phyloP scores from a whole-genome alignment of 169 alveolate species.

The Perkinsus chesapeaki region DNA sequence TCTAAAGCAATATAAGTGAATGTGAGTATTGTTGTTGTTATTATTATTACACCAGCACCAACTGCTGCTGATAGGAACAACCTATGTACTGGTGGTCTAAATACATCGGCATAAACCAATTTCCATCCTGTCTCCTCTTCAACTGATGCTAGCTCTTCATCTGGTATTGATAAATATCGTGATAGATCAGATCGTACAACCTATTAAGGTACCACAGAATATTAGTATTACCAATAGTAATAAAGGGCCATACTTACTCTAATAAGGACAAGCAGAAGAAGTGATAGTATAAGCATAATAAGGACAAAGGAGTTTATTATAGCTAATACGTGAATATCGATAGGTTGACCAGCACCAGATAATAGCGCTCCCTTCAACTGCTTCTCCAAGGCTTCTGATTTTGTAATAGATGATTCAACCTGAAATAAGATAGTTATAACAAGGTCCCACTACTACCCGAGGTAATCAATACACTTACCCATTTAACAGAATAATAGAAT shows the following conservation, averaged over 20 bases:
- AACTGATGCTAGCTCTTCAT: neutral
- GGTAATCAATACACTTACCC: neutral
- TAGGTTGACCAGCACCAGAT: neutral
- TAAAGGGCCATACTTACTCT: neutral
- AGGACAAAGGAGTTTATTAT: slow-evolving; percentile 20
- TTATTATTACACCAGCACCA: slow-evolving; percentile 10
- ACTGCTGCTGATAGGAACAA: slow-evolving; percentile 7
- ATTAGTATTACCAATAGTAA: neutral
- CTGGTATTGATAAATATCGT: neutral
- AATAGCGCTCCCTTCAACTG: neutral
- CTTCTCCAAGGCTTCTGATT: neutral
- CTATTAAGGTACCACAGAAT: neutral
- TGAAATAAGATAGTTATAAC: too few relatives aligned
- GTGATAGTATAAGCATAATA: neutral
- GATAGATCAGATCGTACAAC: slow-evolving; percentile 4
- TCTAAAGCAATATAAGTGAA: neutral
- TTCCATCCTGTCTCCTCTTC: slow-evolving; percentile 23
- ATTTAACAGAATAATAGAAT: slow-evolving; percentile 15
- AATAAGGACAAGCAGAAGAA: neutral
- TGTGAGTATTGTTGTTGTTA: neutral
- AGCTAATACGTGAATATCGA: slow-evolving; percentile 18
- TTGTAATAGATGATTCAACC: neutral
- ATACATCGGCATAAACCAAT: slow-evolving; percentile 25
- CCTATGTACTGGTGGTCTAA: slow-evolving; percentile 20
- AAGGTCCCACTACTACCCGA: too few relatives aligned